Conservation (phyloP, 495 filamentous ascomycete genomes). For the Schizothecium vesticola region DNA sequence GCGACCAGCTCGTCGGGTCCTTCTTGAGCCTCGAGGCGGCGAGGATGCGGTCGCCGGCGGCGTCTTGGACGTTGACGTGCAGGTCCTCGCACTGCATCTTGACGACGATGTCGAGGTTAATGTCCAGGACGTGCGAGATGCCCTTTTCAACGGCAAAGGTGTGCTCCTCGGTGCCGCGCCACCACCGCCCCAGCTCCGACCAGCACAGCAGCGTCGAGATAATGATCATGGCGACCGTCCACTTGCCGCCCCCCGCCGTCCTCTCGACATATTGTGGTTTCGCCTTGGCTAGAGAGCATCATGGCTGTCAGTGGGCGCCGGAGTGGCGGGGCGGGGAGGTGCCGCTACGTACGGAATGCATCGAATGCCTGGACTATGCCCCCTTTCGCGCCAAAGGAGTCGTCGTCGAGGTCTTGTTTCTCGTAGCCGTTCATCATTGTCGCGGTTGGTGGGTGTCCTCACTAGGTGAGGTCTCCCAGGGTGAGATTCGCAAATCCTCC, state of each 20-base stretch:
- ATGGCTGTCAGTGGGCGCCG: conserved; percentile 15
- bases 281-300: conserved; percentile 68
- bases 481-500: background rate
- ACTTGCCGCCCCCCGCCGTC: conserved; percentile 80
- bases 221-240: conserved; percentile 76
- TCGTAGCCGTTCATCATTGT: conserved; percentile 54
- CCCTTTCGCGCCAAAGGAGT: conserved; percentile 69
- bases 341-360: conserved; percentile 76
- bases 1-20: conserved; percentile 72
- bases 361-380: conserved; percentile 81
- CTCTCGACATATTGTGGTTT: conserved; percentile 85
- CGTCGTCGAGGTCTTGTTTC: conserved; percentile 66
- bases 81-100: conserved; percentile 83
- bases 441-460: conserved; percentile 2
- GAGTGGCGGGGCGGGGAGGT: background rate
- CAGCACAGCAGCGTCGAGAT: conserved; percentile 67
- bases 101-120: conserved; percentile 94
- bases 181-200: conserved; percentile 76
- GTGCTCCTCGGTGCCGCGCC: conserved; percentile 73
- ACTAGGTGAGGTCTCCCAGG: background rate
- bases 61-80: conserved; percentile 97
- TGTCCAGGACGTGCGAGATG: conserved; percentile 77
- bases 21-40: conserved; percentile 67
- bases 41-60: conserved; percentile 82
- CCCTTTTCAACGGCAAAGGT: conserved; percentile 93